Base-by-base conservation (phyloP, 345 rosid species). In the Hevea brasiliensis region DNA sequence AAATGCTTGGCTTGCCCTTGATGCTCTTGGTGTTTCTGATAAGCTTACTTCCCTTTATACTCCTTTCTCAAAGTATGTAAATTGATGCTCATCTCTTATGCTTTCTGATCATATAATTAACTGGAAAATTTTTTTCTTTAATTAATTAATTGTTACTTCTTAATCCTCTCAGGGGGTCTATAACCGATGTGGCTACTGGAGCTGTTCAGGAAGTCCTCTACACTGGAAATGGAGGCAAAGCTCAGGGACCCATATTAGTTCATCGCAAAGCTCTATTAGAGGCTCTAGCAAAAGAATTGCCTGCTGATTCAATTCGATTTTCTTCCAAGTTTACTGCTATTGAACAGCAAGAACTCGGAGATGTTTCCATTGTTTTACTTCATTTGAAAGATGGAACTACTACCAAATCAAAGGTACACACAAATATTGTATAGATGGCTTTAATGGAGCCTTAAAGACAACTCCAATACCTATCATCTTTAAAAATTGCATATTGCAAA, bases 1-100 rank as follows among this genome's bases (percentile, higher is more conserved):
- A 0, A 84, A 84, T 41, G 84, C 81, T 1, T 84, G 85, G 89
- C 67, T 69, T 12, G 86, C 83, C 1, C 83, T 86, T 20, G 82
- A 84, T 50, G 79, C 77, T 3, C 84, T 84, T 37, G 80, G 81
- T 9, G 72, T 47, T 47, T 47, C 51, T 47, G 3, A 47, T 47
- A 47, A 47, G 51, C 51, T 47, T 4, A 47, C 51, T 47, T 12
- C 51, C 17, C 15, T 47, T 32, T 68, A 54, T 32, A 0, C 45
- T 53, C 10, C 61, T 15, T 4, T 35, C 8, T 37, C 11, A n/a
- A 35, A 24, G 61, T 54, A 68, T 4, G 9, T 29, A 12, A 1
- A 54, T n/a, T 18, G 3, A 54, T 7, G 8, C 8, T 44, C 11
- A n/a, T n/a, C n/a, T n/a, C n/a, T n/a, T n/a, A n/a, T n/a, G n/a